phyloP scores from a whole-genome alignment of 352 stramenopile species.

The Globisporangium spiculum region DNA sequence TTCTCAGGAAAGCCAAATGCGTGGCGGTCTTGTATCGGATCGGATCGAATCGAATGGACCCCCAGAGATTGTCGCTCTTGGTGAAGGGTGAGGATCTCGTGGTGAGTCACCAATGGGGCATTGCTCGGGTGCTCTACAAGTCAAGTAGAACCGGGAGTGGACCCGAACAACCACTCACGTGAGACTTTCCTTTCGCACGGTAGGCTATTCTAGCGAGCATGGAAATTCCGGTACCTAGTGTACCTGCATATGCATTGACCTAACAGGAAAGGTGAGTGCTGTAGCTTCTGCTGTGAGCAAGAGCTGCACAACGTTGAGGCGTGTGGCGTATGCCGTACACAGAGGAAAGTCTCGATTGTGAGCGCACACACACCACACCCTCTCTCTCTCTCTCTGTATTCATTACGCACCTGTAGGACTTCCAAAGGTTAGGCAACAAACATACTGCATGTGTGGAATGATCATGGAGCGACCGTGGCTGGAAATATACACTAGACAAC shows the following conservation, averaged over 20 bases:
- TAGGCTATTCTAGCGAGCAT: background rate
- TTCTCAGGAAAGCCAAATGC: background rate
- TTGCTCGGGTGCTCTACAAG: too few species aligned
- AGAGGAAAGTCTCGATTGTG: background rate
- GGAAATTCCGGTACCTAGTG: background rate
- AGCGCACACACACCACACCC: background rate
- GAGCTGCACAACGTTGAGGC: background rate
- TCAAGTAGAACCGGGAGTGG: too few species aligned
- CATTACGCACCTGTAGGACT: background rate
- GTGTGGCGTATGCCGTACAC: background rate
- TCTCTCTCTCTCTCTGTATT: background rate
- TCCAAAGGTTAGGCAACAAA: background rate
- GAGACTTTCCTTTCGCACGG: background rate
- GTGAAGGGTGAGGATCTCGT: too few species aligned
- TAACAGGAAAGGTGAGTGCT: background rate
- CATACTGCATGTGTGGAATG: background rate
- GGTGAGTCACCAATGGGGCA: too few species aligned
- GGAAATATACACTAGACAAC: background rate
- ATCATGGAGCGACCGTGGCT: background rate
- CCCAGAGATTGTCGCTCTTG: too few species aligned
- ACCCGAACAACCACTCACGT: background rate
- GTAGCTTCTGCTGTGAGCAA: background rate
- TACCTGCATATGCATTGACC: background rate
- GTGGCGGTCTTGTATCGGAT: background rate
- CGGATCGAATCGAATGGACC: background rate